Evolutionary conservation across 495 filamentous ascomycete genomes (phyloP).

Genomic region (Geoglossum glabrum): DNA sequence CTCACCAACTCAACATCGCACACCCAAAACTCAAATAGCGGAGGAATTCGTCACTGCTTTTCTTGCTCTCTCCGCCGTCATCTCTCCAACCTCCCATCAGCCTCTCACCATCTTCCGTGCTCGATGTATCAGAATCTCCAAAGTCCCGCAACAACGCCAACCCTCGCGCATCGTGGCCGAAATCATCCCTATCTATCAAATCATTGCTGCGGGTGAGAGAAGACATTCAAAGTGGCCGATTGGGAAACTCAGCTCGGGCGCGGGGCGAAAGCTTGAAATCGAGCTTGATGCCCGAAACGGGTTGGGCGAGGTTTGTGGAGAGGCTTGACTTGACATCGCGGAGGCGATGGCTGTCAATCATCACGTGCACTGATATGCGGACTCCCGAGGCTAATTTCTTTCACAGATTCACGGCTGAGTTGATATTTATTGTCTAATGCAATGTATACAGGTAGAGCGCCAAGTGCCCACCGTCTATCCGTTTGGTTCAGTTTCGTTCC

Average conservation of each 20-base stretch:
- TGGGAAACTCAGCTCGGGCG: not conserved
- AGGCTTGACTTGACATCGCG: not conserved
- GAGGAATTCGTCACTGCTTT: not conserved
- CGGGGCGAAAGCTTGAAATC: not conserved
- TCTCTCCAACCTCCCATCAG: not conserved
- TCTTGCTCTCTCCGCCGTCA: not conserved
- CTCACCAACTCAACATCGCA: constrained; percentile 39
- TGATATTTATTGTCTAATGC: not conserved
- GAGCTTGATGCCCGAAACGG: not conserved
- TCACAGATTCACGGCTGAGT: not conserved
- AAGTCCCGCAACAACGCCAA: not conserved
- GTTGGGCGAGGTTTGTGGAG: not conserved
- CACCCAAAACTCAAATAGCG: constrained; percentile 37
- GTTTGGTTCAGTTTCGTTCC: not conserved
- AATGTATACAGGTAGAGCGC: not conserved
- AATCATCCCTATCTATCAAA: not conserved
- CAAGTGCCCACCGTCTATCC: not conserved
- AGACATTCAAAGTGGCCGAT: not conserved
- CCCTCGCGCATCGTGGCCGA: not conserved
- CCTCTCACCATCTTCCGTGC: not conserved
- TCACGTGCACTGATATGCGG: not conserved
- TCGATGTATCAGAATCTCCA: not conserved
- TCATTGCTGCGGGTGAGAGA: not conserved
- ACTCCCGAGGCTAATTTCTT: not conserved
- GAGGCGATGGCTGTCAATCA: not conserved